Conservation (phyloP, 352 stramenopile species). For the Globisporangium lucens region DNA sequence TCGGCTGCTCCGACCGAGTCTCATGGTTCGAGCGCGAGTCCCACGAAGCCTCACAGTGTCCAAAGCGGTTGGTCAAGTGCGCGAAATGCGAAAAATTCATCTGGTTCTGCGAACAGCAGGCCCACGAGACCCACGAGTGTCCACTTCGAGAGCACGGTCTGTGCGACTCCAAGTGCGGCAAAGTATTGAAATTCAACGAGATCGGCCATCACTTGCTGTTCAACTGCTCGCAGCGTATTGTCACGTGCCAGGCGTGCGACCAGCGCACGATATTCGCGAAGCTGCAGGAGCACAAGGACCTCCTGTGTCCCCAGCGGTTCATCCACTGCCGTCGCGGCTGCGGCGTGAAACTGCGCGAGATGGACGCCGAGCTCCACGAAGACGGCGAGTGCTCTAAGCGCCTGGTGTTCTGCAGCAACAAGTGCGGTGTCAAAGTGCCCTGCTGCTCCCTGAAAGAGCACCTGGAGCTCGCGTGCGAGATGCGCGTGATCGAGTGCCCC, state of each 20-base stretch:
- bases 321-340: conserved; percentile 61
- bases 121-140: conserved; percentile 46
- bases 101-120: conserved; percentile 42
- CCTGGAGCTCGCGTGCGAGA: conserved; percentile 39
- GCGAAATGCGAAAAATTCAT: conserved; percentile 37
- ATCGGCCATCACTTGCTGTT: conserved; percentile 55
- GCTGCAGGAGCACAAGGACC: conserved; percentile 38
- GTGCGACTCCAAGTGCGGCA: conserved; percentile 48
- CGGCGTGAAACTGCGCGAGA: conserved; percentile 35
- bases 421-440: conserved; percentile 44
- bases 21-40: conserved; percentile 17
- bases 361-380: conserved; percentile 44
- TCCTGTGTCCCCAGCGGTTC: conserved; percentile 47
- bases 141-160: conserved; percentile 41
- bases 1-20: conserved; percentile 40
- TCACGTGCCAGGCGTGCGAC: conserved; percentile 52
- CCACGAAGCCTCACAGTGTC: conserved; percentile 46
- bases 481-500: conserved; percentile 62
- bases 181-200: conserved; percentile 45
- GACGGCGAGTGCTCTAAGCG: conserved; percentile 40
- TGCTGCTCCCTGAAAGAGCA: conserved; percentile 37
- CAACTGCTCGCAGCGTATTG: conserved; percentile 40
- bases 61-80: conserved; percentile 68
- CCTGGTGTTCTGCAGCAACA: conserved; percentile 45
- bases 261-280: conserved; percentile 29